Evolutionary conservation across 1,284 basidiomycete genomes (phyloP), one percentile per base, ranked within the genome.

Genomic region (Cutaneotrichosporon mucoides): DNA sequence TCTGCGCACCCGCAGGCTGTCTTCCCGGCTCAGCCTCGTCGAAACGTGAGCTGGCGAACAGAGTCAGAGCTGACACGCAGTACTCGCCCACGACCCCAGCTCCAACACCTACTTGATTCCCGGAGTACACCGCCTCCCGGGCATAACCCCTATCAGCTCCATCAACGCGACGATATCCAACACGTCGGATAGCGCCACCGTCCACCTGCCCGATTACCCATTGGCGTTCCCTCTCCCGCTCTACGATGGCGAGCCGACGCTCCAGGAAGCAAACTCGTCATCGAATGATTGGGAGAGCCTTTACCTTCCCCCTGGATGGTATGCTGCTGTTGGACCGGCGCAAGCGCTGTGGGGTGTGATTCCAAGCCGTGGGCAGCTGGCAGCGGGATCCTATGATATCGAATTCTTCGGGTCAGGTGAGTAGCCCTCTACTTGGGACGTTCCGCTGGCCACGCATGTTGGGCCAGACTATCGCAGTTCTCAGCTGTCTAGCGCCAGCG

Each of bases 51-150:
- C 47, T 44, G 38, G 6, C 81, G 85, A 82, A 89, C 81, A 88
- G 90, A 33, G 16, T 16, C 89, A 66, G 84, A 77, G 13, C 88
- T 88, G 68, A 92, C 90, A 71, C 87, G 38, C 80, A 57, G 90
- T 89, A 67, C 85, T 82, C 48, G 83, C 69, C 71, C 88, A 85
- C 16, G 60, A 58, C 49, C n/a, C 7, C 12, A 37, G n/a, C 35
- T 38, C 35, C 8, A 40, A 38, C 6, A 50, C 24, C 2, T 62
- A 56, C n/a, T 60, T 68, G 24, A 56, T 55, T 1, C 68, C 68
- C 1, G 68, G 68, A 12, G 16, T 41, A n/a, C 49, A 51, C 37
- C 16, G 16, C 10, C 16, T 41, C 15, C 12, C 49, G 38, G 38
- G 38, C 15, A 15, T 13, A 15, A 13, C 16, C 9, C 16, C 37